Conservation (phyloP, 495 filamentous ascomycete genomes). For the Friedmanniomyces endolithicus region DNA sequence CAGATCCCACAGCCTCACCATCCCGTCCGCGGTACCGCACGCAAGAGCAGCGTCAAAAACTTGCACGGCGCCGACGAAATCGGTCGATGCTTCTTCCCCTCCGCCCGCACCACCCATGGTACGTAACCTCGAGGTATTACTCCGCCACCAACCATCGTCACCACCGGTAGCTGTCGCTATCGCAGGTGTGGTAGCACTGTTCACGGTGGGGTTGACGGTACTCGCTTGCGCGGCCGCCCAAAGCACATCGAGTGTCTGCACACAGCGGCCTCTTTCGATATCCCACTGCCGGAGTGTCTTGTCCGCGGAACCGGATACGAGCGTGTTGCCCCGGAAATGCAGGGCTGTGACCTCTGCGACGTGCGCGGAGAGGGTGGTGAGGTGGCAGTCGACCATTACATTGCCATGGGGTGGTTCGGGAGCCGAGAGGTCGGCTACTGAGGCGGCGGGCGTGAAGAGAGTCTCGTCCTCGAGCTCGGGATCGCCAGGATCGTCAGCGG, state of each 20-base stretch:
- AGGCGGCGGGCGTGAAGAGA: slow-evolving; percentile 9
- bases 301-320: slow-evolving; percentile 91
- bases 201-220: slow-evolving; percentile 34
- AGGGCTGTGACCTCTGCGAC: slow-evolving; percentile 91
- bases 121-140: no score
- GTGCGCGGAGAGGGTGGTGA: slow-evolving; percentile 80
- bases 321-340: slow-evolving; percentile 72
- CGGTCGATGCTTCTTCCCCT: slow-evolving; percentile 46
- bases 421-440: not conserved
- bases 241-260: slow-evolving; percentile 96
- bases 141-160: slow-evolving; percentile 33
- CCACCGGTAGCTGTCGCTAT: not conserved
- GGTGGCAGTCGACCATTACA: slow-evolving; percentile 72
- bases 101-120: not conserved
- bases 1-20: slow-evolving; percentile 96
- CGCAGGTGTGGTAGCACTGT: not conserved
- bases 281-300: slow-evolving; percentile 98
- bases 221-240: slow-evolving; percentile 94
- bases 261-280: slow-evolving; percentile 83
- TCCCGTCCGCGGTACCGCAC: slow-evolving; percentile 96
- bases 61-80: slow-evolving; percentile 91
- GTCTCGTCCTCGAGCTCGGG: slow-evolving; percentile 40
- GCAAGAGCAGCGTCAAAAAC: slow-evolving; percentile 94
- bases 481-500: slow-evolving; percentile 39
- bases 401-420: slow-evolving; percentile 40